These are phyloP conservation scores for Venturia oleaginea DNA, from an alignment of 2,329 filamentous ascomycete species.

Conservation along the genomic window DNA sequence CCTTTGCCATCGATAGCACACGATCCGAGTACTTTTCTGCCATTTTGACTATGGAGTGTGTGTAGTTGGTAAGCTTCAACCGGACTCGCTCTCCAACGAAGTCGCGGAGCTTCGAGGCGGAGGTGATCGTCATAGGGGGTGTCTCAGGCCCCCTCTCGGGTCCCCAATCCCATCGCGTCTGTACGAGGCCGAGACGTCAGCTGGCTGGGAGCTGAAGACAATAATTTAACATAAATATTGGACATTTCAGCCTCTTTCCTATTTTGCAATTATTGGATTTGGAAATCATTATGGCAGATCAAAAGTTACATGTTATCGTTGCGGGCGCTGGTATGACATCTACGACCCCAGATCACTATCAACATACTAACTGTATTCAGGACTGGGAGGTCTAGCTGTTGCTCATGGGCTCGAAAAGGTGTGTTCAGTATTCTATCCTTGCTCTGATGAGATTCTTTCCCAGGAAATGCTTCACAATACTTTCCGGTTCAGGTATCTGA, in stretches of 20 bases:
- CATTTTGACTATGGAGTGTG: neutral
- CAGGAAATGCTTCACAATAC: neutral
- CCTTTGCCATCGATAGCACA: neutral
- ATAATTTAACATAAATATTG: neutral
- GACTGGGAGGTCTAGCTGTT: slow-evolving; percentile 11
- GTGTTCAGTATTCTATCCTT: neutral
- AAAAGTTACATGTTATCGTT: slow-evolving; percentile 12
- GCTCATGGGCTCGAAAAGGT: slow-evolving; percentile 13
- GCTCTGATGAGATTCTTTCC: neutral
- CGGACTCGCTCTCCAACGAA: neutral
- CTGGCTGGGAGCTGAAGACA: neutral
- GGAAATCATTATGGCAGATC: neutral
- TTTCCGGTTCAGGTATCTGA: neutral
- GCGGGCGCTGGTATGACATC: slow-evolving; percentile 9
- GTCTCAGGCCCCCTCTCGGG: neutral
- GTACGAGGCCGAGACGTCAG: neutral
- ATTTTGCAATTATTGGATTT: neutral
- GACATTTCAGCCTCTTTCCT: too few relatives aligned
- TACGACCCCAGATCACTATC: neutral
- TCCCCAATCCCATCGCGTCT: neutral
- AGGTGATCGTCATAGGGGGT: neutral
- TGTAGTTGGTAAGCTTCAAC: neutral
- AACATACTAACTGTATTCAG: neutral
- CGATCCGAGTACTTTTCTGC: neutral
- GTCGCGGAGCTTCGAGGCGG: neutral